phyloP scores from a whole-genome alignment of 1,284 basidiomycete genomes.

The Cutaneotrichosporon arboriforme region DNA sequence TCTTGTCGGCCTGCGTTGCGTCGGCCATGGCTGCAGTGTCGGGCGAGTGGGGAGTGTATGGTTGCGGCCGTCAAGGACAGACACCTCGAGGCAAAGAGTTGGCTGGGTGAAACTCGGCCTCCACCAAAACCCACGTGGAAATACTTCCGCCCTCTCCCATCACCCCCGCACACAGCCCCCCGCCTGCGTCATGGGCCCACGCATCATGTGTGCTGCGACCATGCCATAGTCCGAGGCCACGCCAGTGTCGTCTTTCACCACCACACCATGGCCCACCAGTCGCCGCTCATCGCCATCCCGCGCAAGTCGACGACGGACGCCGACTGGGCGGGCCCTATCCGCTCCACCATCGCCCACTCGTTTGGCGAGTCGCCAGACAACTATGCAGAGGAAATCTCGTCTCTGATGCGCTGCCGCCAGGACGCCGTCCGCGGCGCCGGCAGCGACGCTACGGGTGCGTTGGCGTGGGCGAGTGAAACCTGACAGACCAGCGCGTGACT shows the following conservation, averaged over 20 bases:
- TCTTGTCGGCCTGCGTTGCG: background rate
- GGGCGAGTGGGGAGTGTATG: slow-evolving; percentile 5
- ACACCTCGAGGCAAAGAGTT: background rate
- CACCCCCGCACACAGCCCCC: background rate
- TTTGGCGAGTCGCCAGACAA: slow-evolving; percentile 90
- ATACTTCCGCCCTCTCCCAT: background rate
- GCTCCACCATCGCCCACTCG: slow-evolving; percentile 77
- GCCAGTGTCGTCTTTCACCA: background rate
- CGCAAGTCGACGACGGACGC: slow-evolving; percentile 57
- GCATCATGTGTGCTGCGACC: background rate
- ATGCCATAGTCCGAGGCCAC: background rate
- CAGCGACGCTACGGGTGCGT: slow-evolving; percentile 79
- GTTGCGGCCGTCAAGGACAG: slow-evolving; percentile 5
- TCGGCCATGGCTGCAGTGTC: slow-evolving; percentile 24
- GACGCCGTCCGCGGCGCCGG: slow-evolving; percentile 93
- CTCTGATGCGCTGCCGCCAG: slow-evolving; percentile 82
- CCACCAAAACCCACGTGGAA: background rate
- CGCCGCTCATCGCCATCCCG: slow-evolving; percentile 52
- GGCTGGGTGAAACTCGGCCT: background rate
- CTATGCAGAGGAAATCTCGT: slow-evolving; percentile 75
- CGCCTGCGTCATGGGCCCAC: background rate
- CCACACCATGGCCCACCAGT: slow-evolving; percentile 43
- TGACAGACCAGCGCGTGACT: slow-evolving; percentile 67
- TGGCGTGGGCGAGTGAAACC: background rate
- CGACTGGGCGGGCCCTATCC: slow-evolving; percentile 86